Evolutionary conservation across 108 stramenopile species (phyloP), one percentile per base, ranked within the genome.

Genomic region (Aurantiochytrium sp.): DNA sequence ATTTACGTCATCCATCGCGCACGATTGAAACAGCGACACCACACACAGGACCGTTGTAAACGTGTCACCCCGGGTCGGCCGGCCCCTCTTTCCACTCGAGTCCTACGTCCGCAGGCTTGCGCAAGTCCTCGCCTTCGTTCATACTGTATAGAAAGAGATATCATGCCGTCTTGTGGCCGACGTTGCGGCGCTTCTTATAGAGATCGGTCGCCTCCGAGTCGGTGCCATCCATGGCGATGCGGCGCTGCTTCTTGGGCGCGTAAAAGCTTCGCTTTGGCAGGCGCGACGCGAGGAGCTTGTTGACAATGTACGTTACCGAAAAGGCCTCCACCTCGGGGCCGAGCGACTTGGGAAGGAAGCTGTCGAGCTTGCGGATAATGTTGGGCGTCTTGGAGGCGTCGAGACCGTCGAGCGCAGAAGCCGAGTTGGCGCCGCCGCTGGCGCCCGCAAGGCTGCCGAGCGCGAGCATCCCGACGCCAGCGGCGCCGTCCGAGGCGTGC

Each of bases 131-230:
- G n/a, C n/a, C n/a, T n/a, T n/a, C n/a, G n/a, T n/a, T n/a, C n/a
- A n/a, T n/a, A n/a, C n/a, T n/a, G n/a, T n/a, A n/a, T n/a, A n/a
- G n/a, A n/a, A n/a, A n/a, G n/a, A n/a, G n/a, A n/a, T n/a, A n/a
- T 59, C 17, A 59, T n/a, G 22, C 55, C 6, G 55, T 12, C 55
- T 59, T 59, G 55, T n/a, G 4, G 32, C 10, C 27, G 27, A 59
- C 55, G 55, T 81, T 81, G 1, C 36, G 69, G 22, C 69, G 69
- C 69, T 81, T 81, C 42, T 81, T 81, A 37, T 45, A 81, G 22
- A 81, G 69, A 21, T 81, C 69, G 27, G 69, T 81, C 0, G 69
- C 69, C 42, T 81, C 69, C 4, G 42, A 39, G 41, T 81, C 69
- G 15, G 37, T 45, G 37, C 42, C 42, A 37, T 81, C 69, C 21